Evolutionary conservation across 2,329 filamentous ascomycete genomes (phyloP), one percentile per base, ranked within the genome.

Genomic region (Ophiostoma perfectum): DNA sequence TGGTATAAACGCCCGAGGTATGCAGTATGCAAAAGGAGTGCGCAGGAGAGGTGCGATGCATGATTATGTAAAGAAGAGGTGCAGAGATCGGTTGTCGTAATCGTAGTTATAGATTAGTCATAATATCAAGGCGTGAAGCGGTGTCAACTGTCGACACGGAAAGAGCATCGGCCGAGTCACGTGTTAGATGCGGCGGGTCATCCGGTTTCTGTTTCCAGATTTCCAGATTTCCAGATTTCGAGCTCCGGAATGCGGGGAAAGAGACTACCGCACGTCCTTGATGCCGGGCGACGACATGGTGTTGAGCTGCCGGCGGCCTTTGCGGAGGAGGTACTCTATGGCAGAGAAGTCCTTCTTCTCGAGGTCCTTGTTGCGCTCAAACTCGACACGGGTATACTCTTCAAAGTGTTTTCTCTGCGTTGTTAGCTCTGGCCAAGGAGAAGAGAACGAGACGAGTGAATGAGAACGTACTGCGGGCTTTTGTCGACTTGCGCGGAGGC

Each of bases 331-430:
- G 77, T 92, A 95, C 78, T 97, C 93, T 69, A 97, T 89, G 5
- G 92, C 89, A 16, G 84, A 82, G 78, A 97, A 97, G 75, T 97
- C 92, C 73, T 91, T 92, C 79, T 92, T 95, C 77, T 90, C 88
- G 68, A 96, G 77, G 8, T 77, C 76, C 12, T 86, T 75, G 75
- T 91, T 84, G 76, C 90, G 90, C 52, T 87, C 81, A 75, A 99
- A 98, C 75, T 97, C 92, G 41, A 81, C 77, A 87, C 88, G 86
- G 65, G 85, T 84, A 77, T 87, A 91, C 4, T 79, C 76, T 73
- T 86, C 81, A 75, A 92, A 92, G 72, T 90, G 64, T 52, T 39
- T 44, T 16, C 64, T 44, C 64, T 49, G 36, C 27, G 11, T 7
- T 18, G 58, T 39, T 14, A 62, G 36, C 2, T 36, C 11, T 14